A percentile compares a stretch with the other conserved stretches of the same genome.
phyloP scores from a whole-genome alignment of 441 rosid species.

The Metrosideros polymorpha region DNA sequence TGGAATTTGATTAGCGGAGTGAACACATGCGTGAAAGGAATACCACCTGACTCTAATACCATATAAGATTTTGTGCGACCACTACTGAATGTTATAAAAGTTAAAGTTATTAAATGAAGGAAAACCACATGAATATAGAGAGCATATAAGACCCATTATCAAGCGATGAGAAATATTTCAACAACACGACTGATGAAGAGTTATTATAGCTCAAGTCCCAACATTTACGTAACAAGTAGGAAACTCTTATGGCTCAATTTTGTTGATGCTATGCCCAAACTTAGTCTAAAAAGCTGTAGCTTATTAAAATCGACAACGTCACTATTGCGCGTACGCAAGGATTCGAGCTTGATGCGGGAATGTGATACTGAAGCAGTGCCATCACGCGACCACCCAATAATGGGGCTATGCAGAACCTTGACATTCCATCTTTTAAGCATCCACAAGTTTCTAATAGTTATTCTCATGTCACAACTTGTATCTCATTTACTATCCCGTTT shows the following conservation, averaged over 20 bases:
- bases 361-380: neutral
- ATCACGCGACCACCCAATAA: fast-evolving
- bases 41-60: fast-evolving
- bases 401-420: fast-evolving
- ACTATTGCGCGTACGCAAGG: no score
- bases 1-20: neutral
- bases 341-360: fast-evolving
- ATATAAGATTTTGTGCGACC: neutral
- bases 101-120: neutral
- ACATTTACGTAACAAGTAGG: neutral
- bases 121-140: neutral
- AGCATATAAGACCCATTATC: neutral
- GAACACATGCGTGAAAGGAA: fast-evolving
- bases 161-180: neutral
- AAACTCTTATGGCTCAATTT: neutral
- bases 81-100: neutral
- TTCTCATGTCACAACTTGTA: neutral
- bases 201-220: neutral
- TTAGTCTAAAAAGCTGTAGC: no score
- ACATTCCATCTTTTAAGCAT: neutral
- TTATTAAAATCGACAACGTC: no score
- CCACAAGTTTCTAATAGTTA: fast-evolving
- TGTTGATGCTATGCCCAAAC: neutral
- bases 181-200: neutral
- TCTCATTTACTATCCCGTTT: neutral